Percentiles rank a stretch among this genome's conserved stretches.
phyloP scores from a whole-genome alignment of 78 protist species.

The Ministeria vibrans region DNA sequence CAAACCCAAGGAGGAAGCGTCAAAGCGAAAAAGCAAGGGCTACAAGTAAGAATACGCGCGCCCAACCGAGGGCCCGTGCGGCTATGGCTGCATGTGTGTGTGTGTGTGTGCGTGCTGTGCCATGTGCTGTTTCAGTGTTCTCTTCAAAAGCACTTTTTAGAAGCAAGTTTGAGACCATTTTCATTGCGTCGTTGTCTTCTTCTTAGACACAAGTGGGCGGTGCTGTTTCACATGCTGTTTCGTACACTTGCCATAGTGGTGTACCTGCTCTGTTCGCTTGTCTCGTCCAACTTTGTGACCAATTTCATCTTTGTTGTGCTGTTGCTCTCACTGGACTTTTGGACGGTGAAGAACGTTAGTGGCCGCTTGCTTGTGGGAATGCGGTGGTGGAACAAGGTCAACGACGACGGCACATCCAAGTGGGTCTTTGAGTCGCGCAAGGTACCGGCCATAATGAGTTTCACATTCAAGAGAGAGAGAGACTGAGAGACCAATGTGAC shows the following conservation, averaged over 20 bases:
- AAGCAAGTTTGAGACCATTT: no score
- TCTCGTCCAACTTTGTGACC: slow-evolving; percentile 15
- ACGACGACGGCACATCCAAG: slow-evolving; percentile 49
- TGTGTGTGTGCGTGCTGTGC: no score
- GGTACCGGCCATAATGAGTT: slow-evolving; percentile 8
- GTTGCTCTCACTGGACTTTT: slow-evolving; percentile 58
- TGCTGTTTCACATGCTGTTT: slow-evolving; percentile 28
- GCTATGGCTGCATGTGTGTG: no score
- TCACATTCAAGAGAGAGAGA: background rate
- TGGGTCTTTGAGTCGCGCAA: slow-evolving; percentile 72
- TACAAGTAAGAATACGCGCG: no score
- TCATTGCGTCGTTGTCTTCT: no score
- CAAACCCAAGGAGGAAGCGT: no score
- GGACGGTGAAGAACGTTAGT: slow-evolving; percentile 67
- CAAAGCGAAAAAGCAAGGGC: no score
- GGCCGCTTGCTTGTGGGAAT: slow-evolving; percentile 70
- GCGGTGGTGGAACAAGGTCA: slow-evolving; percentile 78
- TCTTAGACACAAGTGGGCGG: slow-evolving; percentile 6
- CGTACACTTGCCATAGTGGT: slow-evolving; percentile 29
- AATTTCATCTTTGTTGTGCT: slow-evolving; percentile 27
- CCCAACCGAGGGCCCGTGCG: no score
- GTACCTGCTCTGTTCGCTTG: slow-evolving; percentile 28
- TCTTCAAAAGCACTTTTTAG: no score
- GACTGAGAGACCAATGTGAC: background rate
- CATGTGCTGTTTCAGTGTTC: no score